Evolutionary conservation across 805 yeast genomes (phyloP), one percentile per base, ranked within the genome.

Genomic region (Candida maesae): DNA sequence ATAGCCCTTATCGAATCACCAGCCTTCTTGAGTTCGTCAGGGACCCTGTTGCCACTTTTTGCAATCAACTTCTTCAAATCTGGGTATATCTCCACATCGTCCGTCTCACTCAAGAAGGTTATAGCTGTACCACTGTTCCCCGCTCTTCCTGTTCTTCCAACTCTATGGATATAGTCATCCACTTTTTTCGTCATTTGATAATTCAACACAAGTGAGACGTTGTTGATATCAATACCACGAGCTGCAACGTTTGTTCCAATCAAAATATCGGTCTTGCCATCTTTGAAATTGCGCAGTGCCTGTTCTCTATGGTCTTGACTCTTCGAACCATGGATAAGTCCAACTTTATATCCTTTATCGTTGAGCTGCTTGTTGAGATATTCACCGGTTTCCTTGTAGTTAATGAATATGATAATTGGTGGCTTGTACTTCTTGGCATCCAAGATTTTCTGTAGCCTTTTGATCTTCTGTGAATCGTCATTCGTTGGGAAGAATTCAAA

Each of bases 101-200:
- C 81, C 55, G 89, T 96, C 36, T 84, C 74, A 40, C 76, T 78
- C 47, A 89, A 60, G 49, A 86, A 84, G 0, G 96, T 84, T 11
- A 81, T 67, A 5, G 96, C 83, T 9, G 74, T 68, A 33, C 99
- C 99, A 6, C 58, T 59, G 35, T 76, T 78, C 0, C 97, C 98
- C 0, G 96, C 97, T 61, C 99, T 77, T 28, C 98, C 99, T 0
- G 99, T 91, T 65, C 99, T 79, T 42, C 99, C 99, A 37, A 91
- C 83, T 57, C 98, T 74, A 63, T 91, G 99, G 15, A 91, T 76
- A 53, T 89, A 91, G 44, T 84, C 90, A 47, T 89, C 96, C 33
- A 89, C 75, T 25, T 71, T 70, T 47, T 71, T 76, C 9, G 89
- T 66, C 90, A 90, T 82, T 52, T 91, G 96, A 56, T 74, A 90